Percentiles rank a stretch among this genome's conserved stretches.
Conservation (phyloP, 1,139 yeast species). For the Sugiyamaella grinbergsii region DNA sequence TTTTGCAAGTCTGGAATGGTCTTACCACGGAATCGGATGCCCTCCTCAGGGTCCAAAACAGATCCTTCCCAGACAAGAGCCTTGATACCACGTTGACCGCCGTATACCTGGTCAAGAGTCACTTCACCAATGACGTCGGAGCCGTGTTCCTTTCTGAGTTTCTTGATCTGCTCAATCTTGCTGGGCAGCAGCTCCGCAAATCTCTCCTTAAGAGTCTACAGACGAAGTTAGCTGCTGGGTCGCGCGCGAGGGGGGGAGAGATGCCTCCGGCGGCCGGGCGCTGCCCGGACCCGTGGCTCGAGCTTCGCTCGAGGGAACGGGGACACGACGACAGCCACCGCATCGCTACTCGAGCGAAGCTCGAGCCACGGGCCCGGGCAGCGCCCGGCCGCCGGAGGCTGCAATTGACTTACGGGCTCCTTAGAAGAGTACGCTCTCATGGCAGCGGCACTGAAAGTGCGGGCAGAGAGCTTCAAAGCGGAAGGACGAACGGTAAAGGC, state of each 20-base stretch:
- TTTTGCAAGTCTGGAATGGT: conserved; percentile 95
- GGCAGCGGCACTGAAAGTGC: conserved; percentile 32
- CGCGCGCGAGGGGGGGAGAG: not conserved
- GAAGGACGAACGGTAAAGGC: conserved; percentile 32
- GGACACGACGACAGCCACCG: too few species aligned
- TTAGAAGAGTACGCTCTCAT: conserved; percentile 41
- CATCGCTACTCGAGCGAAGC: too few species aligned
- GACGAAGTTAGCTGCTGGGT: conserved; percentile 1
- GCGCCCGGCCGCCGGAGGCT: too few species aligned
- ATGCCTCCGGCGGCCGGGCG: not conserved
- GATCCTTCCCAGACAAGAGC: conserved; percentile 99
- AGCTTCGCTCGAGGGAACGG: too few species aligned
- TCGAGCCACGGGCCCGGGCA: too few species aligned
- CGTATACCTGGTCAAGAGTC: conserved; percentile 93
- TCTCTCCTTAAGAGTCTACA: conserved; percentile 72
- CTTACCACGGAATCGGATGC: conserved; percentile 97
- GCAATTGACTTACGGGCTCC: conserved; percentile 35
- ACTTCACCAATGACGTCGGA: conserved; percentile 91
- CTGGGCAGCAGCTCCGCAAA: conserved; percentile 91
- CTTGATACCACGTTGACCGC: conserved; percentile 99
- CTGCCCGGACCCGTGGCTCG: too few species aligned
- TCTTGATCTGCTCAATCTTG: conserved; percentile 88
- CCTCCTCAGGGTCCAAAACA: conserved; percentile 96
- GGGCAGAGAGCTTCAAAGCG: conserved; percentile 30
- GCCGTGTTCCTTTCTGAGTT: conserved; percentile 86